A percentile compares a stretch with the other conserved stretches of the same genome.
Evolutionary conservation across 352 stramenopile genomes (phyloP).

Genomic region (Phytophthora sojae): DNA sequence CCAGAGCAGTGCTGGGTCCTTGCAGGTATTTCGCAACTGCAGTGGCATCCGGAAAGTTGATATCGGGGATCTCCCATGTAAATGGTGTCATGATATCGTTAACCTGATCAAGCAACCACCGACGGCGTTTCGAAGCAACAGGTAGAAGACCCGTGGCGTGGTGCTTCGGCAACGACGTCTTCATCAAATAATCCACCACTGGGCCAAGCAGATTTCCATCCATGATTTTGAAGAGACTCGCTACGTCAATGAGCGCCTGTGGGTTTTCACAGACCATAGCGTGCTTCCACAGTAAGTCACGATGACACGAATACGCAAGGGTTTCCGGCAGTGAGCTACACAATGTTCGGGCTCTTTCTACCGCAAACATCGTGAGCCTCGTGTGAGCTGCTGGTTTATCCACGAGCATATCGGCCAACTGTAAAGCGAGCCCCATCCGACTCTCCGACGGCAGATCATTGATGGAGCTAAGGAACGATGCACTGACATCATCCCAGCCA

Average conservation of each 20-base stretch:
- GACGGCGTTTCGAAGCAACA: no score
- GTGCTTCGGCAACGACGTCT: no score
- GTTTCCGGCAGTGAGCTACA: neutral
- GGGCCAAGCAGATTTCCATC: constrained; percentile 4
- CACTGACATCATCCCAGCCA: constrained; percentile 1
- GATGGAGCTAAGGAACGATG: neutral
- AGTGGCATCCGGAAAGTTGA: no score
- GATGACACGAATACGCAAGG: neutral
- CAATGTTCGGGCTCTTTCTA: constrained; percentile 2
- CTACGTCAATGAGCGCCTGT: constrained; percentile 5
- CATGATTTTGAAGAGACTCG: constrained; percentile 1
- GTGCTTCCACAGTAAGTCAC: constrained; percentile 19
- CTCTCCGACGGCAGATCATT: neutral
- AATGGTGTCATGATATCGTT: no score
- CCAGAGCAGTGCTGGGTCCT: no score
- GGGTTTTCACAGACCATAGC: neutral
- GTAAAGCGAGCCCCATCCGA: neutral
- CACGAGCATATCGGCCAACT: constrained; percentile 2
- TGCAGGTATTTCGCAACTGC: no score
- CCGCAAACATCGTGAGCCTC: neutral
- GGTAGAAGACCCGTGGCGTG: no score
- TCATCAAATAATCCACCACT: neutral
- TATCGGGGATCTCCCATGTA: no score
- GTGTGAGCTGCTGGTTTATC: constrained; percentile 3
- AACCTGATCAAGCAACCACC: no score